Percentiles rank a stretch among this genome's conserved stretches.
phyloP scores from a whole-genome alignment of 768 basidiomycete genomes.

The Boletus reticuloceps region DNA sequence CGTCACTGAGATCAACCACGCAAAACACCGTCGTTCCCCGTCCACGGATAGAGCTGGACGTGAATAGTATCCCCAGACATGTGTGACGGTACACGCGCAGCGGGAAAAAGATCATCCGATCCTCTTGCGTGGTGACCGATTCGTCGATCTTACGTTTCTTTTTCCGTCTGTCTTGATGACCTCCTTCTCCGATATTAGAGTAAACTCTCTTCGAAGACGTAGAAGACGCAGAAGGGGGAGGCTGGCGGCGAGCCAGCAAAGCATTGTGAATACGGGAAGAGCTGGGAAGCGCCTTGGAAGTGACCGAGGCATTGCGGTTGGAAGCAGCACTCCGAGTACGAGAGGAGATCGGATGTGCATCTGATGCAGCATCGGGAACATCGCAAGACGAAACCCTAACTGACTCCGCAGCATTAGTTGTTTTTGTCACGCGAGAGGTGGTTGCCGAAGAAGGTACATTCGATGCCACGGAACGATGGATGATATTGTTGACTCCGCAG shows the following conservation, averaged over 20 bases:
- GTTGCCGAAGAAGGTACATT: neutral
- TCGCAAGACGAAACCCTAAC: neutral
- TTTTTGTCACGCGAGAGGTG: neutral
- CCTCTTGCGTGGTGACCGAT: too few relatives aligned
- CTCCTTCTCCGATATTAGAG: too few relatives aligned
- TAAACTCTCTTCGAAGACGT: too few relatives aligned
- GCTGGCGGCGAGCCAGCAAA: too few relatives aligned
- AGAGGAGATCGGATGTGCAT: neutral
- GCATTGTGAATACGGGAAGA: too few relatives aligned
- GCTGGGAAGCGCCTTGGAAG: too few relatives aligned
- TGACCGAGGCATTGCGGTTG: neutral
- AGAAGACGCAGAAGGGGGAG: too few relatives aligned
- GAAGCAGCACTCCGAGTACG: neutral
- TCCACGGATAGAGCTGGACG: constrained; percentile 10
- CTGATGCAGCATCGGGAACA: neutral
- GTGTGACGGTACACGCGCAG: too few relatives aligned
- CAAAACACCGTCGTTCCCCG: constrained; percentile 7
- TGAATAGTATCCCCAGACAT: neutral
- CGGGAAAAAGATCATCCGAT: too few relatives aligned
- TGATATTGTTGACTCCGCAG: neutral
- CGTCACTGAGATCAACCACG: neutral
- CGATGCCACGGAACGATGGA: neutral
- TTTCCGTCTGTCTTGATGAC: too few relatives aligned
- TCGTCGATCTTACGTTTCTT: too few relatives aligned
- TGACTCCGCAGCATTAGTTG: neutral